Conservation (phyloP, 768 basidiomycete species). For the Xerocomellus amylosporus region DNA sequence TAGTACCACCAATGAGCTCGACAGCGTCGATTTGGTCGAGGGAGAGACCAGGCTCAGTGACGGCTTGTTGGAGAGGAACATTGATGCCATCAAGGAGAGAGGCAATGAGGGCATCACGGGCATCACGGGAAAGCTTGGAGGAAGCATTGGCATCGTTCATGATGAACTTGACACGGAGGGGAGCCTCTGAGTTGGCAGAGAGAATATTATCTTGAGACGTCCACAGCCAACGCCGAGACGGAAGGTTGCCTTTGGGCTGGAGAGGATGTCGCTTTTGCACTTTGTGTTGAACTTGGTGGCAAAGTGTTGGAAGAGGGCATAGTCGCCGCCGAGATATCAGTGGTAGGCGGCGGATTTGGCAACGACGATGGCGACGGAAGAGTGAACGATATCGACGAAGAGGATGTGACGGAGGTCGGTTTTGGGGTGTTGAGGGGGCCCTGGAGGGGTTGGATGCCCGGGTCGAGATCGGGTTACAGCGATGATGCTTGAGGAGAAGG, state of each 20-base stretch:
- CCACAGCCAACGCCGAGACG: conserved; percentile 88
- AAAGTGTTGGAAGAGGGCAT: conserved; percentile 86
- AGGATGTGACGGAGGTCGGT: too few relatives aligned
- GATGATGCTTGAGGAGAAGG: too few relatives aligned
- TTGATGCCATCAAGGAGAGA: conserved; percentile 75
- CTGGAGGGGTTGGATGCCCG: too few relatives aligned
- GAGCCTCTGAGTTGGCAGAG: conserved; percentile 88
- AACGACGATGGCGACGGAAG: too few relatives aligned
- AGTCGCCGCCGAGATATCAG: too few relatives aligned
- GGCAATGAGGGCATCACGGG: conserved; percentile 75
- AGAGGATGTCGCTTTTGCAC: conserved; percentile 95
- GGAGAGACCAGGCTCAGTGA: conserved; percentile 75
- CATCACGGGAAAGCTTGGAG: conserved; percentile 79
- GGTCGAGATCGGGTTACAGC: too few relatives aligned
- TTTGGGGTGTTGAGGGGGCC: too few relatives aligned
- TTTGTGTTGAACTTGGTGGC: conserved; percentile 91
- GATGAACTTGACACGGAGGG: conserved; percentile 92
- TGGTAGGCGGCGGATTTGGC: too few relatives aligned
- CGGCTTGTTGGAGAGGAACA: conserved; percentile 71
- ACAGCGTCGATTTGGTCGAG: conserved; percentile 85
- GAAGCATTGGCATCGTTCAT: conserved; percentile 94
- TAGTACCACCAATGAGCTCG: conserved; percentile 92
- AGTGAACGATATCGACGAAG: too few relatives aligned
- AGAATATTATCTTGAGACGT: conserved; percentile 94
- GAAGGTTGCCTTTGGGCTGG: conserved; percentile 91